These are phyloP conservation scores for Helminthosporium solani DNA, from an alignment of 2,329 filamentous ascomycete species.

Conservation along the genomic window DNA sequence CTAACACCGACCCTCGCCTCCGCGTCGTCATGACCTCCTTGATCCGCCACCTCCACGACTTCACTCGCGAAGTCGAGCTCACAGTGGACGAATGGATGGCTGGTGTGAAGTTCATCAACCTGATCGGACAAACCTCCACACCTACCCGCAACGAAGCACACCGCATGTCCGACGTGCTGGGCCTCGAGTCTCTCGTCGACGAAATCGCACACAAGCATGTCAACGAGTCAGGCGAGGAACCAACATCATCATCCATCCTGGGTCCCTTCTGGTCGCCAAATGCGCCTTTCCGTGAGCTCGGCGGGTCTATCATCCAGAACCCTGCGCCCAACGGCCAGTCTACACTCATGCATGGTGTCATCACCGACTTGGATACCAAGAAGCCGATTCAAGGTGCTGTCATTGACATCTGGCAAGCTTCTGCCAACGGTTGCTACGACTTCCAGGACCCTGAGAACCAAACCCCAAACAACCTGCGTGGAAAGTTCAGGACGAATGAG, in stretches of 20 bases:
- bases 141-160: constrained; percentile 73
- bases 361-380: constrained; percentile 65
- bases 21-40: constrained; percentile 64
- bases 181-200: constrained; percentile 69
- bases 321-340: constrained; percentile 57
- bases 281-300: constrained; percentile 69
- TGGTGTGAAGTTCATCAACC: constrained; percentile 74
- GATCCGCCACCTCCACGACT: constrained; percentile 75
- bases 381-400: constrained; percentile 67
- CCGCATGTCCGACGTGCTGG: constrained; percentile 71
- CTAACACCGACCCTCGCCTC: constrained; percentile 65
- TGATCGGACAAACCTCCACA: constrained; percentile 67
- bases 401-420: constrained; percentile 78
- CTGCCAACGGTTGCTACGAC: constrained; percentile 73
- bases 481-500: constrained; percentile 71
- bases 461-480: constrained; percentile 70
- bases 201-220: constrained; percentile 66
- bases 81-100: constrained; percentile 75
- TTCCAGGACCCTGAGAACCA: constrained; percentile 73
- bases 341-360: constrained; percentile 68
- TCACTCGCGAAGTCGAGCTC: constrained; percentile 74
- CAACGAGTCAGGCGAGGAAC: constrained; percentile 61
- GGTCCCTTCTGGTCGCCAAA: constrained; percentile 78
- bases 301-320: constrained; percentile 66
- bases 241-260: constrained; percentile 74